Base-by-base conservation (phyloP, 163 green algal genomes). In the Volvox carteri region DNA sequence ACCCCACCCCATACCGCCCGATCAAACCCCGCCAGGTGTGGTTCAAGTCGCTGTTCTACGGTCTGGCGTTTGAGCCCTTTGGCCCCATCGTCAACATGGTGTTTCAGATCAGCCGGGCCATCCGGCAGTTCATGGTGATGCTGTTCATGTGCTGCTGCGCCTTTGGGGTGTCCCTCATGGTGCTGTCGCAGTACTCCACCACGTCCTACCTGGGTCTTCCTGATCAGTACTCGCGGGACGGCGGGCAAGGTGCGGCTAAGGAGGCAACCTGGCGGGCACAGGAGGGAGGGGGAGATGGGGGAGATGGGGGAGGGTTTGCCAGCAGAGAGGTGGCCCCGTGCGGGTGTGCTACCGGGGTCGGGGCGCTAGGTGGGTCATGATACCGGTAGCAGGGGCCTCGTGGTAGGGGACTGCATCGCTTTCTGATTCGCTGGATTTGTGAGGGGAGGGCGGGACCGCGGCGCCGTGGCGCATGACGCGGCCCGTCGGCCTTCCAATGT, bases 31-130 rank as follows among this genome's bases (percentile, higher is more conserved):
- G 8, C 5, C 75, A 84, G 75, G 75, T 89, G 19, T 89, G 84
- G 84, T 89, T 90, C 73, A 85, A 85, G 84, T 30, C 74, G 23
- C 80, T 92, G 12, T 93, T 92, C 85, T 93, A 92, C 75, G 91
- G 68, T 25, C 85, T 93, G n/a, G 91, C 84, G 12, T 93, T 93
- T 75, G 91, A 93, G 91, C 79, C 79, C 33, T 91, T 88, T 18
- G 91, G 88, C 12, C 85, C 88, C 8, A 58, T 93, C 46, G 80
- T 93, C n/a, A 85, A 93, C 79, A 90, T 90, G 86, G 78, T 93
- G 28, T 90, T 92, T 56, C 78, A 90, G 48, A 86, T 93, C 70
- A 80, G 50, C 4, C 89, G 72, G 23, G 88, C 88, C 50, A 86
- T 92, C 50, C 83, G 83, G 33, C 50, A 84, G 44, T 92, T 90